phyloP scores from a whole-genome alignment of 768 basidiomycete species.

The Heimioporus sp. region DNA sequence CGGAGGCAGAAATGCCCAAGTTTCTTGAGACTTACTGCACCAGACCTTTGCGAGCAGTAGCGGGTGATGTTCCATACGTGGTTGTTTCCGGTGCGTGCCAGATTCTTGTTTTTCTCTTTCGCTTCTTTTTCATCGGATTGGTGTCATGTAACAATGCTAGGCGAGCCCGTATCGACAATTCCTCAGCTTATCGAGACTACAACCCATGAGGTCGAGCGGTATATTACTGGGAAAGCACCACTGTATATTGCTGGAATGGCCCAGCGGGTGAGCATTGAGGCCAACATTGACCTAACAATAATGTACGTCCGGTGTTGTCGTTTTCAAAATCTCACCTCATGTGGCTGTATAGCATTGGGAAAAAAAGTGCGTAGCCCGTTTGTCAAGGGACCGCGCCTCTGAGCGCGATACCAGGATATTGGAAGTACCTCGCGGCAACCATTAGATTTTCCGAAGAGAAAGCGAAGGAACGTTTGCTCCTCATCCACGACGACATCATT shows the following conservation, averaged over 20 bases:
- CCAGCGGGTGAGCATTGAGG: not conserved
- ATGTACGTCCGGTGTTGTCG: not conserved
- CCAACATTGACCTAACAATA: not conserved
- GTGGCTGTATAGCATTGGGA: not conserved
- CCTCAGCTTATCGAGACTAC: not conserved
- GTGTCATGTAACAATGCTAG: too few species aligned
- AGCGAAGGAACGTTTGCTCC: not conserved
- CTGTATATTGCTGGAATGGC: not conserved
- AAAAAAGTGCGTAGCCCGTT: not conserved
- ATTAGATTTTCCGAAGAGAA: not conserved
- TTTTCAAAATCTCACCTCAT: not conserved
- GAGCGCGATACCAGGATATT: not conserved
- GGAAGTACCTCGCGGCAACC: not conserved
- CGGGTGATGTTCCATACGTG: not conserved
- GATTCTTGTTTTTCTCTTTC: not conserved
- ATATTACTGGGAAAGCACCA: not conserved
- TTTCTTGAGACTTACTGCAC: not conserved
- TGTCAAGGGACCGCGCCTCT: not conserved
- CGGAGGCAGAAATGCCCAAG: not conserved
- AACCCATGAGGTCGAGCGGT: not conserved
- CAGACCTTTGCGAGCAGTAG: not conserved
- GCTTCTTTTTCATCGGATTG: not conserved
- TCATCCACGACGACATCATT: not conserved
- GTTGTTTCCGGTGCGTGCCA: not conserved
- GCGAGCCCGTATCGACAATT: not conserved